Evolutionary conservation across 352 stramenopile species (phyloP).

Genomic region (Pythium insidiosum): DNA sequence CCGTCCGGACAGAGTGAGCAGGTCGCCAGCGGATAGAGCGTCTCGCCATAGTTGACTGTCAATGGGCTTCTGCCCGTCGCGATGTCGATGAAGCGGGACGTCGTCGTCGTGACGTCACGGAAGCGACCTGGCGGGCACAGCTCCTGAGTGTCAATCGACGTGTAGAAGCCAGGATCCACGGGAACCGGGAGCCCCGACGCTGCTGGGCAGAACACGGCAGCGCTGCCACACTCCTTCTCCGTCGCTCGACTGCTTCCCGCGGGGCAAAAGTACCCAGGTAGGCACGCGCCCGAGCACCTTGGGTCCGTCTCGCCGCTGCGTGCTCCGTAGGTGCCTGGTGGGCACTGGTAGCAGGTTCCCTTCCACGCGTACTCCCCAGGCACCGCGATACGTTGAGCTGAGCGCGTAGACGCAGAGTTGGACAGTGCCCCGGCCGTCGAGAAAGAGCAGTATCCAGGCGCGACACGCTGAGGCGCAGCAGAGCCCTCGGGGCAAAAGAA

Average conservation of each 20-base stretch:
- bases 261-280: conserved; percentile 62
- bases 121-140: conserved; percentile 29
- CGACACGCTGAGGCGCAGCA: conserved; percentile 1
- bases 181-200: conserved; percentile 14
- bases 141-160: conserved; percentile 24
- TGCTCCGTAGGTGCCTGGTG: conserved; percentile 46
- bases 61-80: conserved; percentile 35
- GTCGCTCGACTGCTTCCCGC: conserved; percentile 30
- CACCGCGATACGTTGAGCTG: conserved; percentile 19
- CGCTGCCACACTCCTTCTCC: conserved; percentile 37
- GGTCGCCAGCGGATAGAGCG: conserved; percentile 34
- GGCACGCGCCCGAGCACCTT: conserved; percentile 49
- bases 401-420: conserved; percentile 13
- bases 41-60: conserved; percentile 51
- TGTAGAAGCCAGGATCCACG: conserved; percentile 34
- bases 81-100: conserved; percentile 27
- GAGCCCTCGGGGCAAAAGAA: conserved; percentile 28
- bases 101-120: conserved; percentile 16
- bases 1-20: conserved; percentile 56
- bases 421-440: neutral
- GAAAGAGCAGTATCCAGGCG: conserved; percentile 23
- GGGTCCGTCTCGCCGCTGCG: conserved; percentile 26
- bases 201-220: conserved; percentile 36
- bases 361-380: conserved; percentile 52
- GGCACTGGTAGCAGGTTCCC: conserved; percentile 54